These are phyloP conservation scores for Saccharomyces jurei DNA, from an alignment of 805 yeast genomes.

Conservation along the genomic window DNA sequence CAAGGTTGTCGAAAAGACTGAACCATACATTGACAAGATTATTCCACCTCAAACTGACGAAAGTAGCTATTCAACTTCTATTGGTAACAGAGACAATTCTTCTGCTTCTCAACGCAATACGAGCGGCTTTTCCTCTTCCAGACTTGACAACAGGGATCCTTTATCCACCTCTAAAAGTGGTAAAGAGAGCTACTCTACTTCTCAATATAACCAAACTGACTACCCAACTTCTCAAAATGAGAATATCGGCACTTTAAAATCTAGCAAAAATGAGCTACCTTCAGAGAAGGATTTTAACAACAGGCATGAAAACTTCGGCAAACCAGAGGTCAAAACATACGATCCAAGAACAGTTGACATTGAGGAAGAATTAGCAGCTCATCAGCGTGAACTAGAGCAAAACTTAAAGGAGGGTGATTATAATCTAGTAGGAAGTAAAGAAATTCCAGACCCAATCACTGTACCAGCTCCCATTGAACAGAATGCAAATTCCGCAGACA, in stretches of 20 bases:
- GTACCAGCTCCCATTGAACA: not conserved
- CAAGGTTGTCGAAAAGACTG: slow-evolving; percentile 45
- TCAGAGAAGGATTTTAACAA: not conserved
- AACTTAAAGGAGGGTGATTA: not conserved
- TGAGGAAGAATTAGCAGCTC: not conserved
- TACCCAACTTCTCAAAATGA: not conserved
- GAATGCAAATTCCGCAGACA: not conserved
- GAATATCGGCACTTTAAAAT: not conserved
- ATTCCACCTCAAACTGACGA: not conserved
- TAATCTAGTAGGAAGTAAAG: not conserved
- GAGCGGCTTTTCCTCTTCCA: not conserved
- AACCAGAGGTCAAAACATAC: not conserved
- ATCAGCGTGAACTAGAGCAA: not conserved
- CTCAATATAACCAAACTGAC: not conserved
- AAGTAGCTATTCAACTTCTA: not conserved
- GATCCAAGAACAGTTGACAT: not conserved
- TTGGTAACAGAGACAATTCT: not conserved
- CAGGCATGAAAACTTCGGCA: not conserved
- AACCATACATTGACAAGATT: slow-evolving; percentile 44
- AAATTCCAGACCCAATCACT: not conserved
- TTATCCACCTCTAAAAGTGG: not conserved
- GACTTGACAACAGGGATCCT: not conserved
- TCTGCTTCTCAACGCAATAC: not conserved
- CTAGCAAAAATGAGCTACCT: not conserved
- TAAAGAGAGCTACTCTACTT: not conserved